Percentiles rank a stretch among this genome's conserved stretches.
phyloP scores from a whole-genome alignment of 208 protist genomes.

The Jaenimonas drosophilae region DNA sequence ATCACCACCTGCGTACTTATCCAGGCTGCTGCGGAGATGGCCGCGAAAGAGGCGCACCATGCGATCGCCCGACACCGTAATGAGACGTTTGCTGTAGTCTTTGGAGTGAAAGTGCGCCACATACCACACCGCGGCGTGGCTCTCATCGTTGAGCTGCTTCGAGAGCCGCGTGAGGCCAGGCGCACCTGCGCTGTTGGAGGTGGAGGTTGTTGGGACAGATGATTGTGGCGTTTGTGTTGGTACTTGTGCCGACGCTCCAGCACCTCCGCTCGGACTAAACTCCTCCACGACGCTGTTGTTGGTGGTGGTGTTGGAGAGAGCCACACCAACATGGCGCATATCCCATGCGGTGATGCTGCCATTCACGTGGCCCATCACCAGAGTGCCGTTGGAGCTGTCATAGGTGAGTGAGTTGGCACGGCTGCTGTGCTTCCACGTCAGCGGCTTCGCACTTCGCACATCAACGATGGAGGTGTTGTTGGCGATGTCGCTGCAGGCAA shows the following conservation, averaged over 20 bases:
- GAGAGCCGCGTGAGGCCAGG: conserved; percentile 18
- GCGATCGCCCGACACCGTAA: conserved; percentile 72
- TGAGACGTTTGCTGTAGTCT: conserved; percentile 59
- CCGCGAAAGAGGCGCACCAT: conserved; percentile 75
- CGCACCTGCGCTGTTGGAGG: conserved; percentile 1
- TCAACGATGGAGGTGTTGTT: conserved; percentile 68
- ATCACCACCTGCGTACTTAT: conserved; percentile 11
- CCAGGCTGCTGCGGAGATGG: conserved; percentile 20
- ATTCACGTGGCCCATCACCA: conserved; percentile 77
- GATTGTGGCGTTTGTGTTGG: too few species aligned
- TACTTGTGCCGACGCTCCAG: neutral
- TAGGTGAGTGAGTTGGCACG: conserved; percentile 73
- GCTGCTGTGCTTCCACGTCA: conserved; percentile 46
- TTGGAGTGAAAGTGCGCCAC: conserved; percentile 45
- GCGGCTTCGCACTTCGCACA: conserved; percentile 35
- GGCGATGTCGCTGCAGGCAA: conserved; percentile 71
- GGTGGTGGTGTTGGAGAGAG: conserved; percentile 28
- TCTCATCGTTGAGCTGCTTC: conserved; percentile 52
- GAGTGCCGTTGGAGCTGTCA: conserved; percentile 36
- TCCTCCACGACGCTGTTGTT: neutral
- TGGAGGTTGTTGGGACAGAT: too few species aligned
- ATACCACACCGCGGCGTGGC: conserved; percentile 54
- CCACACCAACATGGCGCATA: conserved; percentile 43
- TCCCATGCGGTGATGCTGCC: conserved; percentile 78
- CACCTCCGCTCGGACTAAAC: neutral